Conservation (phyloP, 2,329 filamentous ascomycete species). For the Kalmusia sp. region DNA sequence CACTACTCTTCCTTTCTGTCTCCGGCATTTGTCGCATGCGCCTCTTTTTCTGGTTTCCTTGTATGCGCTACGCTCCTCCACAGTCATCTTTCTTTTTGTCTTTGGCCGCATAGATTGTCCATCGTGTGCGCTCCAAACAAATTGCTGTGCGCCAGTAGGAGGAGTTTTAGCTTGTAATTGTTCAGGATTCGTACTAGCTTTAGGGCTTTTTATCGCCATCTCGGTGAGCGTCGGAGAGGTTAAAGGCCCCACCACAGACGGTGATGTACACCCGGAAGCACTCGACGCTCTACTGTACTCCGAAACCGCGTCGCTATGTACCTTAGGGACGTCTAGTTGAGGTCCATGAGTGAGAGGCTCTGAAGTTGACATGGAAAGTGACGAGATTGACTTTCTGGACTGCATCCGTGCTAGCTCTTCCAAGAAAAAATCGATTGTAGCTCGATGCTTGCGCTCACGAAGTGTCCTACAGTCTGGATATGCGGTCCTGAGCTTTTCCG, state of each 20-base stretch:
- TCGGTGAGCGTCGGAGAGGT: slow-evolving; percentile 7
- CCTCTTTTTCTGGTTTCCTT: slow-evolving; percentile 34
- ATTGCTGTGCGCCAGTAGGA: slow-evolving; percentile 17
- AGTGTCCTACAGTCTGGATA: slow-evolving; percentile 29
- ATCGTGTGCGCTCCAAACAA: slow-evolving; percentile 34
- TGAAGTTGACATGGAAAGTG: not conserved
- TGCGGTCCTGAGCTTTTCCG: slow-evolving; percentile 25
- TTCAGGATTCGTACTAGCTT: not conserved
- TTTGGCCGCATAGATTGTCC: slow-evolving; percentile 26
- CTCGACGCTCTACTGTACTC: slow-evolving; percentile 5
- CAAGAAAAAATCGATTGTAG: slow-evolving; percentile 35
- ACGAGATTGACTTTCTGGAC: not conserved
- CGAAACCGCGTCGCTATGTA: not conserved
- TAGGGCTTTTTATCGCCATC: not conserved
- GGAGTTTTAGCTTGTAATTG: not conserved
- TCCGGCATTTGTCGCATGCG: slow-evolving; percentile 34
- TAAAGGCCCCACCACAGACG: slow-evolving; percentile 6
- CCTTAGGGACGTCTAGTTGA: slow-evolving; percentile 2
- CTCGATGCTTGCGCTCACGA: slow-evolving; percentile 34
- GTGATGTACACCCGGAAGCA: slow-evolving; percentile 9
- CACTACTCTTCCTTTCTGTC: slow-evolving; percentile 34
- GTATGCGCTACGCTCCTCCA: slow-evolving; percentile 29
- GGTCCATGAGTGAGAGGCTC: not conserved
- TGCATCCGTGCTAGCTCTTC: slow-evolving; percentile 30
- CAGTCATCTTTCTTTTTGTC: slow-evolving; percentile 36